Base-by-base conservation (phyloP, 176 grass and related monocot genomes). In the Oryza rufipogon region DNA sequence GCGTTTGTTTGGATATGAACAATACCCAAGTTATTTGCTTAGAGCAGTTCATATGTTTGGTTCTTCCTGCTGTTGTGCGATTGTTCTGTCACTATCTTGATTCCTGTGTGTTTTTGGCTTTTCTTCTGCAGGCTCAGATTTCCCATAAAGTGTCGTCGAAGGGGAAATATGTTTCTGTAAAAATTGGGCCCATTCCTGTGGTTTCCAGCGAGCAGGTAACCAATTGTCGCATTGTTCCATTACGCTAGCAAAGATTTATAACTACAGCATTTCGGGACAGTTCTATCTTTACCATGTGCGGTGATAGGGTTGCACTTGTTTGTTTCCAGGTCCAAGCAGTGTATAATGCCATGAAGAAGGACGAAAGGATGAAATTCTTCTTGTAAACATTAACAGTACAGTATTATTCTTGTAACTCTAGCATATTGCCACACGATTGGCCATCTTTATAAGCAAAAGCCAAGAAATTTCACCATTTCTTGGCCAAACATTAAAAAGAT, bases 341-440 rank as follows among this genome's bases (percentile, higher is more conserved):
- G 45, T 93, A 96, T 47, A 92, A 91, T 78, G 86, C 88, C 68
- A 96, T 96, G 94, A 96, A 75, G 80, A 96, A 89, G 81, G 94
- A 96, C 73, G 86, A 91, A 22, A 86, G 86, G 1, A 93, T 93
- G 94, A 93, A 93, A 85, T 96, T 93, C 74, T 96, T 96, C 85
- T 68, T 93, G 88, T 93, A 81, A 83, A 89, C 15, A 36, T 58
- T 6, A 58, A 8, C 2, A 20, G 14, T 56, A 58, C 5, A 58
- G 1, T 52, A n/a, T 36, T 33, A 38, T 67, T 56, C 3, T 73
- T 39, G 32, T 76, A 56, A 56, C 45, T 10, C 12, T 30, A 33
- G 20, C 22, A 52, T 56, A 7, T 1, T 51, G 42, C 22, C 22
- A 20, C 7, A 22, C 36, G 26, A 44, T 15, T 64, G 39, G 1